Evolutionary conservation across 2,329 filamentous ascomycete genomes (phyloP), one percentile per base, ranked within the genome.

Genomic region (Macrophomina pseudophaseolina): DNA sequence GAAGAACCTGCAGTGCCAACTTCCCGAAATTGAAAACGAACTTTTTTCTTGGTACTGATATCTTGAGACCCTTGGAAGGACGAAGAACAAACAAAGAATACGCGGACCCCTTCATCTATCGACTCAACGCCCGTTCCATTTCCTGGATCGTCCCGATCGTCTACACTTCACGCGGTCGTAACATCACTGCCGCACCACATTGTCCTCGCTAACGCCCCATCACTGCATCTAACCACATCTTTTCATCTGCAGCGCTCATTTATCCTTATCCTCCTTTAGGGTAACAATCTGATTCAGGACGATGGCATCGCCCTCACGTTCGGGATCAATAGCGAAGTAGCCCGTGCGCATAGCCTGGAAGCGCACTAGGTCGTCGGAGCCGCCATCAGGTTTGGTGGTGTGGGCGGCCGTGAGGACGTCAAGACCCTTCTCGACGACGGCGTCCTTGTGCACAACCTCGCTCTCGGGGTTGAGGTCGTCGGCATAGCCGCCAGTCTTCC

Each of bases 291-390:
- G 87, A 81, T 98, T 98, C 35, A 98, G 81, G 56, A 98, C 87
- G 70, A 97, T 84, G 78, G 90, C 92, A n/a, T 92, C 91, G 38
- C 88, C 87, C 48, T 77, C 78, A 0, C 75, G 79, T 0, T 88
- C 91, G 73, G 97, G 93, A 76, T 97, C 94, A 77, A 96, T 84
- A 82, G 88, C 88, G 80, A 95, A 95, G 76, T 96, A 97, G 9
- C 90, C 94, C 52, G 94, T 91, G 32, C 94, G 86, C 85, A 97
- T 89, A 2, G 89, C 94, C 83, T 98, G 94, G 85, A 98, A 98
- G 56, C 94, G 85, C 6, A 97, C 90, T 65, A 80, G 71, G n/a
- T 75, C 73, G 67, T 80, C 78, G 11, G 76, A 78, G 87, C 90
- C 90, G 11, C 76, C 76, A 18, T 69, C 73, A 16, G 83, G 84